phyloP scores from a whole-genome alignment of 1,139 yeast genomes.

The Diutina sp. region DNA sequence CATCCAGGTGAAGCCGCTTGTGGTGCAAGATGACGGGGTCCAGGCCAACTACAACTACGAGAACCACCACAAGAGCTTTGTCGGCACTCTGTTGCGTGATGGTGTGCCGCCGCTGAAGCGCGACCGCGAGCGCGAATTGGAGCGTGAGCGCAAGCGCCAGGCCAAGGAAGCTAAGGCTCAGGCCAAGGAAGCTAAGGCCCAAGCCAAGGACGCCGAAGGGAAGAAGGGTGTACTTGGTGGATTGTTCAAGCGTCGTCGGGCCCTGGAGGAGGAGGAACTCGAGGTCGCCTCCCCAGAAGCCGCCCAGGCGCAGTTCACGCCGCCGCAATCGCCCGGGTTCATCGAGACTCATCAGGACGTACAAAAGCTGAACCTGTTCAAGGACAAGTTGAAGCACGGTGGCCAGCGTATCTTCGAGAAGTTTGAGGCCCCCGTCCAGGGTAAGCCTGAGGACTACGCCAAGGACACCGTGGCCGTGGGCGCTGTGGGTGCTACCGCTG shows the following conservation, averaged over 20 bases:
- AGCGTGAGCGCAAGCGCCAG: neutral
- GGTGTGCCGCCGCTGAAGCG: neutral
- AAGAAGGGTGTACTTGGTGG: neutral
- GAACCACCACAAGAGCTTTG: conserved; percentile 1
- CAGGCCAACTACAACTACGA: conserved; percentile 1
- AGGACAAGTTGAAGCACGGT: neutral
- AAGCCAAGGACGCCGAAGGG: neutral
- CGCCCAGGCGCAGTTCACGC: neutral
- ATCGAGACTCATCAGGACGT: neutral
- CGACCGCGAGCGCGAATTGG: neutral
- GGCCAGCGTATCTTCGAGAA: neutral
- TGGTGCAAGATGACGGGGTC: neutral
- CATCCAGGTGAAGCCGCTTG: neutral
- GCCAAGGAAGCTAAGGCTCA: neutral
- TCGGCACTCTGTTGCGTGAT: neutral
- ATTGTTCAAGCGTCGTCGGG: neutral
- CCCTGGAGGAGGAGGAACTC: neutral
- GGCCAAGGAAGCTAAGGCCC: neutral
- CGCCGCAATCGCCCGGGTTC: neutral
- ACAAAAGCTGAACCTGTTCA: neutral
- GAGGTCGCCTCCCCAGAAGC: neutral
- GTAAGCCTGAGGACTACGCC: neutral
- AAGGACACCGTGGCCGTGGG: neutral
- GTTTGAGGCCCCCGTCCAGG: neutral
- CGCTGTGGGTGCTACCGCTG: neutral